phyloP scores from a whole-genome alignment of 2,329 filamentous ascomycete species.

The Calonectria pauciramosa region DNA sequence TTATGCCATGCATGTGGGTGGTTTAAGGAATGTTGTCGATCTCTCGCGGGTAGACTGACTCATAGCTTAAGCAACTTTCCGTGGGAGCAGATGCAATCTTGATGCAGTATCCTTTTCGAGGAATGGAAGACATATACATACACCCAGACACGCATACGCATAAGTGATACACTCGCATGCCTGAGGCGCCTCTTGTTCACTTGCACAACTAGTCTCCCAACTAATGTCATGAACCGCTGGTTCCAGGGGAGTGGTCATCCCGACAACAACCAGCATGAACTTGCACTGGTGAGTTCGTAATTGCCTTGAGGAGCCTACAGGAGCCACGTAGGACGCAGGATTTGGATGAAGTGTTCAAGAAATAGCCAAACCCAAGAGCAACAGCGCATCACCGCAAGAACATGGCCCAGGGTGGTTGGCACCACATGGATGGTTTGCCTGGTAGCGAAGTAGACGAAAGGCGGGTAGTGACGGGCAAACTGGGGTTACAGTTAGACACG shows the following conservation, averaged over 20 bases:
- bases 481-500: not conserved
- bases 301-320: not conserved
- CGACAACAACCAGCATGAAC: slow-evolving; percentile 27
- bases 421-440: not conserved
- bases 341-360: not conserved
- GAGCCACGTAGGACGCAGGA: slow-evolving; percentile 14
- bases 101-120: not conserved
- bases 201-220: not conserved
- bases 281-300: slow-evolving; percentile 9
- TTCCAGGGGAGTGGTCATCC: slow-evolving; percentile 9
- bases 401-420: not conserved
- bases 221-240: slow-evolving; percentile 24
- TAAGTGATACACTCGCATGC: not conserved
- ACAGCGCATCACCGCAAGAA: not conserved
- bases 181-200: not conserved
- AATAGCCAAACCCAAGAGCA: not conserved
- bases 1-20: not conserved
- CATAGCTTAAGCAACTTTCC: not conserved
- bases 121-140: not conserved
- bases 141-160: not conserved
- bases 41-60: not conserved
- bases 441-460: not conserved
- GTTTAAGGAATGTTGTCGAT: not conserved
- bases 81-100: not conserved
- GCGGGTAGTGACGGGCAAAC: not conserved